phyloP scores from a whole-genome alignment of 2,329 filamentous ascomycete species.

The Hypoxylon sp. region DNA sequence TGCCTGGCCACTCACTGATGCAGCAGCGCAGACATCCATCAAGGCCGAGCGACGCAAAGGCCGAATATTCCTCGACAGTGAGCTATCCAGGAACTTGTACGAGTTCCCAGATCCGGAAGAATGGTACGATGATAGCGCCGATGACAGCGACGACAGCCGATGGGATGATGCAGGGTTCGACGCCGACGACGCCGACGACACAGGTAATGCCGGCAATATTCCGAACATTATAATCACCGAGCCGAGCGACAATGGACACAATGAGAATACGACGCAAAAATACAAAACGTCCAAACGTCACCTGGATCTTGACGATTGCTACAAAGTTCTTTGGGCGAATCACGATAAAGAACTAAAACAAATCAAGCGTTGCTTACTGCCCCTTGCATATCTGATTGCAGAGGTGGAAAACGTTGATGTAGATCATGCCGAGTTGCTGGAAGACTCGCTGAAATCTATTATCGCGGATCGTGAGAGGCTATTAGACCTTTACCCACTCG shows the following conservation, averaged over 20 bases:
- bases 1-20: not conserved
- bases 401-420: slow-evolving; percentile 34
- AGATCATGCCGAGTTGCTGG: slow-evolving; percentile 18
- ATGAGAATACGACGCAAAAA: not conserved
- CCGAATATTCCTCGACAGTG: slow-evolving; percentile 6
- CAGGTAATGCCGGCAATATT: slow-evolving; percentile 1
- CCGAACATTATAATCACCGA: slow-evolving; percentile 27
- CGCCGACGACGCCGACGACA: slow-evolving; percentile 12
- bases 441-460: slow-evolving; percentile 30
- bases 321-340: slow-evolving; percentile 27
- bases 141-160: not conserved
- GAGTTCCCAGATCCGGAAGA: slow-evolving; percentile 31
- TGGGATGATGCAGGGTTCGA: slow-evolving; percentile 19
- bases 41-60: slow-evolving; percentile 32
- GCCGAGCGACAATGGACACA: slow-evolving; percentile 16
- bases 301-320: slow-evolving; percentile 27
- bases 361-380: slow-evolving; percentile 16
- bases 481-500: slow-evolving; percentile 35
- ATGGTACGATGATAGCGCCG: slow-evolving; percentile 16
- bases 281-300: slow-evolving; percentile 3
- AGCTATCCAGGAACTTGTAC: slow-evolving; percentile 10
- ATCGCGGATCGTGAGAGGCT: slow-evolving; percentile 38
- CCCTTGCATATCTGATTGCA: slow-evolving; percentile 37
- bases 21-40: not conserved
- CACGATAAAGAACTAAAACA: slow-evolving; percentile 22